A percentile compares a stretch with the other conserved stretches of the same genome.
Evolutionary conservation across 2,329 filamentous ascomycete species (phyloP).

Genomic region (Balansia obtecta): DNA sequence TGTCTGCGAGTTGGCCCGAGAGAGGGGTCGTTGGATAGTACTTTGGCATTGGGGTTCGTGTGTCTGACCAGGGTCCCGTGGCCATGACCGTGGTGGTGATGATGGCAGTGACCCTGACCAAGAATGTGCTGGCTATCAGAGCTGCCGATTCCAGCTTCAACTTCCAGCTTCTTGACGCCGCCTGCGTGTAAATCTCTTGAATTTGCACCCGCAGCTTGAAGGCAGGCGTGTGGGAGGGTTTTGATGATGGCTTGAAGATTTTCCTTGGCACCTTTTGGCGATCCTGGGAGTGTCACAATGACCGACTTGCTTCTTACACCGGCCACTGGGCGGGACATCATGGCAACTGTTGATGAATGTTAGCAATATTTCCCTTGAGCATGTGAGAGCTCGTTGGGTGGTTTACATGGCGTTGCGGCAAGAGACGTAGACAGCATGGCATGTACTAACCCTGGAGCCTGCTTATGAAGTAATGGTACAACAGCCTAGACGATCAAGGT

Average conservation of each 20-base stretch:
- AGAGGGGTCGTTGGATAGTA: constrained; percentile 43
- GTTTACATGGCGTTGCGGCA: constrained; percentile 76
- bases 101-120: constrained; percentile 26
- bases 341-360: constrained; percentile 51
- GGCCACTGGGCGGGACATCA: constrained; percentile 91
- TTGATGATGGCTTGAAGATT: constrained; percentile 83
- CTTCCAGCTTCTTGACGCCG: constrained; percentile 72
- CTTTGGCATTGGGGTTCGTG: constrained; percentile 32
- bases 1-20: constrained; percentile 58
- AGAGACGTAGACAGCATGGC: constrained; percentile 83
- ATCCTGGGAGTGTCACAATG: constrained; percentile 83
- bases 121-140: constrained; percentile 21
- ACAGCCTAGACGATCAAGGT: constrained; percentile 46
- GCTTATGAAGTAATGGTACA: constrained; percentile 64
- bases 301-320: constrained; percentile 72
- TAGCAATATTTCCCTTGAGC: neutral
- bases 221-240: constrained; percentile 87
- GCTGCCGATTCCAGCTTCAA: constrained; percentile 57
- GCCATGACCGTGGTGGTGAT: constrained; percentile 25
- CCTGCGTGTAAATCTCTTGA: constrained; percentile 70
- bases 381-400: neutral
- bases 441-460: constrained; percentile 86
- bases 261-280: constrained; percentile 88
- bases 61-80: constrained; percentile 60
- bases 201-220: constrained; percentile 72